Conservation (phyloP, 495 filamentous ascomycete species). For the Trichocladium uniseriatum region DNA sequence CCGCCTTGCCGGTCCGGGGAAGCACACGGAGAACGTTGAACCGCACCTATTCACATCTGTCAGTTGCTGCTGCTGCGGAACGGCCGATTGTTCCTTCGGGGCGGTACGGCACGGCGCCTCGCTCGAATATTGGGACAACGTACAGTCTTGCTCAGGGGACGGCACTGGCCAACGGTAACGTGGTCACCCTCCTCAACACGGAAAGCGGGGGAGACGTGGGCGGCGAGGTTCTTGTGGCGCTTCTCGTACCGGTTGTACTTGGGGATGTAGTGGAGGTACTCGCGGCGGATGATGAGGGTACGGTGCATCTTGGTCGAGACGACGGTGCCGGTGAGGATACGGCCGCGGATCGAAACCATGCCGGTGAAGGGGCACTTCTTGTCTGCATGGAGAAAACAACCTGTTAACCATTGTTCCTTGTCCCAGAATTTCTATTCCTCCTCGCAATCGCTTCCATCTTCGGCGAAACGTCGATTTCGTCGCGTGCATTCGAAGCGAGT, state of each 20-base stretch:
- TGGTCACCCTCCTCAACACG: constrained; percentile 99
- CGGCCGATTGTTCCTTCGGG: neutral
- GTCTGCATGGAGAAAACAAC: constrained; percentile 49
- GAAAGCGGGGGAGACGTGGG: constrained; percentile 98
- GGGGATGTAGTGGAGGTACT: constrained; percentile 99
- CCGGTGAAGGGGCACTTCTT: constrained; percentile 99
- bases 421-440: neutral
- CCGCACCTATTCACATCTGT: constrained; percentile 56
- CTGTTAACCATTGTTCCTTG: constrained; percentile 12
- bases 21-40: constrained; percentile 99
- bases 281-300: constrained; percentile 96
- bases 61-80: neutral
- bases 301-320: constrained; percentile 99
- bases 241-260: constrained; percentile 99
- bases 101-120: neutral
- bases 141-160: constrained; percentile 98
- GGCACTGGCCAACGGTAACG: constrained; percentile 98
- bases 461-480: constrained; percentile 2
- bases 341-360: constrained; percentile 94
- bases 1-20: constrained; percentile 88
- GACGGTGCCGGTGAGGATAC: constrained; percentile 98
- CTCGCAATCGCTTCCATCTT: neutral
- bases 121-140: constrained; percentile 28
- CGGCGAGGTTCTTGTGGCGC: constrained; percentile 98
- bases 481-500: constrained; percentile 3